Percentiles rank a stretch among this genome's conserved stretches.
phyloP scores from a whole-genome alignment of 371 early-diverging fungal species.

The Sporodiniella umbellata region DNA sequence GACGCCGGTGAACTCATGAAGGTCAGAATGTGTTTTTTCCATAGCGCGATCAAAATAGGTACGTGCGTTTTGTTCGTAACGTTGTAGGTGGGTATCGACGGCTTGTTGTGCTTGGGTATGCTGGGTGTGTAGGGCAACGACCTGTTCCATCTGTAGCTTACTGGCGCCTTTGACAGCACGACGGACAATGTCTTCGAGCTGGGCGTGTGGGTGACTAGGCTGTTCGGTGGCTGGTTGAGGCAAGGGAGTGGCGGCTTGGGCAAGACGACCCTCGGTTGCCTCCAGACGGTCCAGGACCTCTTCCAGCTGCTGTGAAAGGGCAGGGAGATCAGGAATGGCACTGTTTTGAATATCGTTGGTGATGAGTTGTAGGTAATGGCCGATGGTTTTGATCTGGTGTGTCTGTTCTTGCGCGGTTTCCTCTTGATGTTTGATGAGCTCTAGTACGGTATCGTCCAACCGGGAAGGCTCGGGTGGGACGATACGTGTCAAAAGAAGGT shows the following conservation, averaged over 20 bases:
- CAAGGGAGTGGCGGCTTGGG: too few relatives aligned
- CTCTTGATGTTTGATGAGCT: constrained; percentile 17
- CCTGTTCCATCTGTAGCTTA: constrained; percentile 29
- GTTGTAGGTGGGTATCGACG: constrained; percentile 37
- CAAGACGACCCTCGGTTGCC: constrained; percentile 16
- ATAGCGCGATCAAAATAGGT: constrained; percentile 42
- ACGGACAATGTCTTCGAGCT: constrained; percentile 42
- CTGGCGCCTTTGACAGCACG: constrained; percentile 42
- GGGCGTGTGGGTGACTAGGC: constrained; percentile 21
- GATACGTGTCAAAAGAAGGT: too few relatives aligned
- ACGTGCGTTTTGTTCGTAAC: constrained; percentile 45
- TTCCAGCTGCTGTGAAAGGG: constrained; percentile 30
- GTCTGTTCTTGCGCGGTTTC: constrained; percentile 31
- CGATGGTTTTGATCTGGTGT: constrained; percentile 34
- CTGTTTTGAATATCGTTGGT: constrained; percentile 34
- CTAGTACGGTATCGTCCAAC: constrained; percentile 8
- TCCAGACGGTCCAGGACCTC: constrained; percentile 28
- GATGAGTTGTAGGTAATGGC: constrained; percentile 34
- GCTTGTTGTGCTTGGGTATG: constrained; percentile 17
- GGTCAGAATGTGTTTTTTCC: constrained; percentile 38
- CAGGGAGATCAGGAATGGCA: constrained; percentile 32
- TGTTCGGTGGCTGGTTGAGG: too few relatives aligned
- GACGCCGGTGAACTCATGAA: constrained; percentile 43
- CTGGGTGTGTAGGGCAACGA: constrained; percentile 24
- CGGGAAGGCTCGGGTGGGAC: too few relatives aligned